Evolutionary conservation across 179 eudicot genomes (phyloP).

Genomic region (Spergularia azorica): DNA sequence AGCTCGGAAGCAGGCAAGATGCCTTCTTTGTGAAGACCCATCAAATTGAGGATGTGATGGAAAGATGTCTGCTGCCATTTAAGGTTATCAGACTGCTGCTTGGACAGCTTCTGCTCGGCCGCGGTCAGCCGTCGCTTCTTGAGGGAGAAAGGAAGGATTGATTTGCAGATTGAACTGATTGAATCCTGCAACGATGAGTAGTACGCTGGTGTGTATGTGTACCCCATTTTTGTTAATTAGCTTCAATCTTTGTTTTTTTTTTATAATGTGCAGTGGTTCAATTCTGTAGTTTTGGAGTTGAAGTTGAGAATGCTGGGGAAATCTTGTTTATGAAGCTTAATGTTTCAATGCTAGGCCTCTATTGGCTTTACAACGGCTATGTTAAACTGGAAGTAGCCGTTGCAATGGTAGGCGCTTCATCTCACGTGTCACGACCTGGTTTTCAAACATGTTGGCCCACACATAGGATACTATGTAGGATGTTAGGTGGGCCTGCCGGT

Average conservation of each 20-base stretch:
- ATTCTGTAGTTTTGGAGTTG: neutral
- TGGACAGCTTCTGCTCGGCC: constrained; percentile 63
- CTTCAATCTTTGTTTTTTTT: neutral
- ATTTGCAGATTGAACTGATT: constrained; percentile 75
- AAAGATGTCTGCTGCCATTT: constrained; percentile 95
- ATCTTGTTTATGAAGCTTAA: neutral
- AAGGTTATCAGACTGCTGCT: constrained; percentile 77
- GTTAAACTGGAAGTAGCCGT: constrained; percentile 35
- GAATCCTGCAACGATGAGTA: constrained; percentile 83
- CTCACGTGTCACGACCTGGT: neutral
- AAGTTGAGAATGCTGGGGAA: too few relatives aligned
- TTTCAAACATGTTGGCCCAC: constrained; percentile 2
- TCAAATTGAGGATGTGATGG: constrained; percentile 81
- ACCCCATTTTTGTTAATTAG: constrained; percentile 35
- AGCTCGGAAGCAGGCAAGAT: constrained; percentile 63
- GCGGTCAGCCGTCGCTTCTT: constrained; percentile 62
- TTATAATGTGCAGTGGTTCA: neutral
- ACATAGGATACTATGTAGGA: neutral
- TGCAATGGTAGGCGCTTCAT: constrained; percentile 2
- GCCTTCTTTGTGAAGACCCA: constrained; percentile 78
- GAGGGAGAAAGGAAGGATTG: constrained; percentile 76
- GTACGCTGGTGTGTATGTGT: constrained; percentile 74
- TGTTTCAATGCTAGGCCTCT: too few relatives aligned
- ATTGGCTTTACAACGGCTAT: constrained; percentile 32
- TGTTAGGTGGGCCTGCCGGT: neutral